Conservation (phyloP, 139 green algal genomes). For the Ettlia oleoabundans region DNA sequence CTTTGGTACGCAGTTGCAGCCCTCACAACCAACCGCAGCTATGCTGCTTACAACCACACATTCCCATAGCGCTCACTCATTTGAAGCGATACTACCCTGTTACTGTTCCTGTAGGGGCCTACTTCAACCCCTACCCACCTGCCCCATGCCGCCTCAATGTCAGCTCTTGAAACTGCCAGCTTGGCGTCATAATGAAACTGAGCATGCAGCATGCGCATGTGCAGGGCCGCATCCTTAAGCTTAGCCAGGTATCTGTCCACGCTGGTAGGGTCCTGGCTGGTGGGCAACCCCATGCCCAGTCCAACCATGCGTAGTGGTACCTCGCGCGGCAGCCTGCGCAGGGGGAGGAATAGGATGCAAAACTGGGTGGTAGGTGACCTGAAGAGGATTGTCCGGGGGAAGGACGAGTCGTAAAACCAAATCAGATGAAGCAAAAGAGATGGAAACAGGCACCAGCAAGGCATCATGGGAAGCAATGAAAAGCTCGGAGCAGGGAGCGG, state of each 20-base stretch:
- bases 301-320: constrained; percentile 47
- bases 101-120: not conserved
- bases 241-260: constrained; percentile 37
- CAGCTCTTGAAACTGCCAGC: constrained; percentile 27
- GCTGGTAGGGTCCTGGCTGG: constrained; percentile 8
- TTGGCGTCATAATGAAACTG: constrained; percentile 42
- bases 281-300: constrained; percentile 46
- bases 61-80: too few species aligned
- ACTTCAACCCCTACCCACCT: not conserved
- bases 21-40: too few species aligned
- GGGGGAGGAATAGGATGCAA: not conserved
- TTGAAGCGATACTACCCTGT: too few species aligned
- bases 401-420: too few species aligned
- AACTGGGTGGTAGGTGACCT: too few species aligned
- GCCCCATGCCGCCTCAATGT: constrained; percentile 38
- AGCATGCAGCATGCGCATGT: constrained; percentile 42
- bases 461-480: too few species aligned
- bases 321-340: constrained; percentile 44
- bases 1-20: too few species aligned
- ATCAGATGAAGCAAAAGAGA: too few species aligned
- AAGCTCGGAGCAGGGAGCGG: too few species aligned
- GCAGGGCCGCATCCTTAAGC: constrained; percentile 50
- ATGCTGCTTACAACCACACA: too few species aligned
- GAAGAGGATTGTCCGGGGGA: too few species aligned
- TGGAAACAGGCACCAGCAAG: too few species aligned